Evolutionary conservation across 139 green algal genomes (phyloP), one percentile per base, ranked within the genome.

Genomic region (Chlorella sp.): DNA sequence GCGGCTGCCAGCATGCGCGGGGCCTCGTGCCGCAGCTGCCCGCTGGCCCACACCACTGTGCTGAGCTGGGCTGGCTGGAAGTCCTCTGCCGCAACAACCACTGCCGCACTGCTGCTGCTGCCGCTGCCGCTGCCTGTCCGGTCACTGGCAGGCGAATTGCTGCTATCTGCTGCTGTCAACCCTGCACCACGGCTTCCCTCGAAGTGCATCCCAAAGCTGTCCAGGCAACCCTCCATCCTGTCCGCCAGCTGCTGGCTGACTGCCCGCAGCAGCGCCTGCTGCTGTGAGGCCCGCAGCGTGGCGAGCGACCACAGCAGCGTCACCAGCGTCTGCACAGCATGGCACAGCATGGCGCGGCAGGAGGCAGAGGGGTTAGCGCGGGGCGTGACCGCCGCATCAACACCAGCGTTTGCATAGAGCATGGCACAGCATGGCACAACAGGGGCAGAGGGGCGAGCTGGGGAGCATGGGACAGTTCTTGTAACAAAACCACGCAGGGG

Each of bases 231-330:
- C 42, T 89, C 69, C 71, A 89, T 28, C 42, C 85, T n/a, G 32
- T n/a, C 71, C 12, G 21, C 40, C 85, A 88, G 85, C 42, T 30
- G 32, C 12, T 69, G 28, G 4, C 24, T 82, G 12, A 77, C 40
- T 9, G 69, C 85, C 3, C 22, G 69, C 30, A 88, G 30, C 68
- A 88, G 69, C 40, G 69, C 4, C 69, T 34, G 64, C 32, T 83
- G 71, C 21, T 36, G 42, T 1, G n/a, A n/a, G 21, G 53, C 76
- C 11, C 86, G 75, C 86, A 89, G 75, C 39, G 75, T 61, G 36
- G 75, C 86, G 57, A 89, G 76, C 57, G 86, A 61, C 86, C 86
- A 89, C 73, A 89, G 75, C 75, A 89, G 76, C 34, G 75, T 64
- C 26, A 89, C 36, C 34, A 89, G 86, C 16, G 75, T 68, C 86